Percentiles rank a stretch among this genome's conserved stretches.
phyloP scores from a whole-genome alignment of 148 eudicot genomes.

The Silene latifolia region DNA sequence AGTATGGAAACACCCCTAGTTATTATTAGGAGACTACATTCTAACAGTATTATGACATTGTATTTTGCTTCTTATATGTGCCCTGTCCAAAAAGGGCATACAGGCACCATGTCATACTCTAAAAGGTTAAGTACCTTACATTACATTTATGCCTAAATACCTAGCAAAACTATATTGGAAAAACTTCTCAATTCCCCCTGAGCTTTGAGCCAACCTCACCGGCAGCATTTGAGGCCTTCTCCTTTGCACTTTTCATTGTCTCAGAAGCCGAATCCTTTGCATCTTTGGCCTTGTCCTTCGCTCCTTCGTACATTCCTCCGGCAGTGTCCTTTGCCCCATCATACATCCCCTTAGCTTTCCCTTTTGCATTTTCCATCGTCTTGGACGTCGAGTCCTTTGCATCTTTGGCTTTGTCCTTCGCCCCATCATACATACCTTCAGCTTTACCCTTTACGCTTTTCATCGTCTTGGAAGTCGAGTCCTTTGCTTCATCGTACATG shows the following conservation, averaged over 20 bases:
- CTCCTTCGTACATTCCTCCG: neutral
- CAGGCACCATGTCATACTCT: neutral
- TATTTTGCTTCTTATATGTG: neutral
- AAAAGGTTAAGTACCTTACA: neutral
- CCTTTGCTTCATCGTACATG: slow-evolving; percentile 32
- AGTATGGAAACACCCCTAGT: neutral
- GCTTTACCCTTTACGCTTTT: slow-evolving; percentile 29
- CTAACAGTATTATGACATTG: neutral
- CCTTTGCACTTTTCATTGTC: slow-evolving; percentile 35
- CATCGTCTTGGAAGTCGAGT: slow-evolving; percentile 25
- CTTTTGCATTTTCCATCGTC: slow-evolving; percentile 19
- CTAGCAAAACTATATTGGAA: neutral
- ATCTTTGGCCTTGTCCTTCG: slow-evolving; percentile 14
- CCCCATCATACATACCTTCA: neutral
- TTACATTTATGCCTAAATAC: neutral
- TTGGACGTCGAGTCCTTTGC: slow-evolving; percentile 17
- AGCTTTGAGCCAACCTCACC: slow-evolving; percentile 26
- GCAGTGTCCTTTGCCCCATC: slow-evolving; percentile 30
- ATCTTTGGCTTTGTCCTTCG: slow-evolving; percentile 14
- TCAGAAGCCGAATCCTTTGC: slow-evolving; percentile 30
- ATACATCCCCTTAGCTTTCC: slow-evolving; percentile 25
- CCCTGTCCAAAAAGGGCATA: neutral
- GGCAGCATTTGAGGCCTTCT: slow-evolving; percentile 46
- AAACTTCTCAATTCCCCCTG: neutral
- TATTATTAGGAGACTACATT: neutral